A percentile compares a stretch with the other conserved stretches of the same genome.
phyloP scores from a whole-genome alignment of 441 rosid species.

The Omphalea diandra region DNA sequence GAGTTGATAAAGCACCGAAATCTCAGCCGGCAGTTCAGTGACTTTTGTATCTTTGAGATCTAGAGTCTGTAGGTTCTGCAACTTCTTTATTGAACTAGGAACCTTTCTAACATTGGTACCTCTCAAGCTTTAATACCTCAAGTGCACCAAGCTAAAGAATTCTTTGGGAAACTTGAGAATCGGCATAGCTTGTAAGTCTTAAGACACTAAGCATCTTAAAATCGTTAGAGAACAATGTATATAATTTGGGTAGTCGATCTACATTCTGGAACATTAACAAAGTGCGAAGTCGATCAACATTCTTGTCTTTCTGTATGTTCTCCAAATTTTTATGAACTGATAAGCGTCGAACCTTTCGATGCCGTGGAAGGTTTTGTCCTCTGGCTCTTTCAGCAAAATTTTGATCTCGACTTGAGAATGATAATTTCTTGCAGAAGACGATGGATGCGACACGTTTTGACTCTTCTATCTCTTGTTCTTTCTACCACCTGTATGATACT shows the following conservation, averaged over 20 bases:
- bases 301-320: conserved; percentile 14
- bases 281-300: conserved; percentile 31
- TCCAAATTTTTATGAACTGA: conserved; percentile 31
- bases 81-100: conserved; percentile 34
- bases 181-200: conserved; percentile 30
- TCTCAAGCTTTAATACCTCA: conserved; percentile 37
- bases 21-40: conserved; percentile 31
- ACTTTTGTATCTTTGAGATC: conserved; percentile 41
- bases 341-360: conserved; percentile 35
- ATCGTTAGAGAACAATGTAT: conserved; percentile 5
- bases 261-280: conserved; percentile 36
- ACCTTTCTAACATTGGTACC: conserved; percentile 30
- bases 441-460: conserved; percentile 21
- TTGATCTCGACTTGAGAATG: conserved; percentile 18
- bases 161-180: conserved; percentile 27
- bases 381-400: conserved; percentile 25
- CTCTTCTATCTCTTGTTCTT: conserved; percentile 8
- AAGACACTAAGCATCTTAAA: conserved; percentile 33
- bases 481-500: conserved; percentile 22
- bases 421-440: conserved; percentile 23
- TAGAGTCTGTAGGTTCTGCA: conserved; percentile 38
- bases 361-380: conserved; percentile 20
- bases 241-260: too few species aligned
- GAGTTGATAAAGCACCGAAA: conserved; percentile 28
- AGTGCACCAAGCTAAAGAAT: conserved; percentile 18